Evolutionary conservation across 2,329 filamentous ascomycete species (phyloP).

Genomic region (Pyrenochaeta sp.): DNA sequence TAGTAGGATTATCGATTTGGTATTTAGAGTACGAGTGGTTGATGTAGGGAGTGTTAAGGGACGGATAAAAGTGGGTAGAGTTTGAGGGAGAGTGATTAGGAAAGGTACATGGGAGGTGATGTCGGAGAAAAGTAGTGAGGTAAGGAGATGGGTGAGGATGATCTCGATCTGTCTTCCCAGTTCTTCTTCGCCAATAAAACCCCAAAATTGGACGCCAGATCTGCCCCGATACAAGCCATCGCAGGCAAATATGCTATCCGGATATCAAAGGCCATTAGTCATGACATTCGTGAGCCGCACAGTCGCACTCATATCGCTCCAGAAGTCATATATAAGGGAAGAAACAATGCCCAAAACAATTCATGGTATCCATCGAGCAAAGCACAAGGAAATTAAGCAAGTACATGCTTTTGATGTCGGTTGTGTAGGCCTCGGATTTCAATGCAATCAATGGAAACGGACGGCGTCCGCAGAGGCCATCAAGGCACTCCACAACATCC

Average conservation of each 20-base stretch:
- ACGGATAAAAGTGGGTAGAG: conserved; percentile 11
- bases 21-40: conserved; percentile 6
- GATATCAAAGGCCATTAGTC: conserved; percentile 52
- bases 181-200: conserved; percentile 25
- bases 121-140: conserved; percentile 9
- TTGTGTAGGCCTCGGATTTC: conserved; percentile 7
- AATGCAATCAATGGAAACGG: conserved; percentile 3
- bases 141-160: conserved; percentile 19
- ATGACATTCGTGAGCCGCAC: conserved; percentile 52
- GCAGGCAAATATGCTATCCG: conserved; percentile 45
- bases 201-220: conserved; percentile 33
- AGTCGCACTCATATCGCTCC: conserved; percentile 42
- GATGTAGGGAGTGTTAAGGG: conserved; percentile 15
- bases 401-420: conserved; percentile 39
- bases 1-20: too few relatives aligned
- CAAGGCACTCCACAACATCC: conserved; percentile 1
- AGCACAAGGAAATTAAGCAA: conserved; percentile 42
- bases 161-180: conserved; percentile 18
- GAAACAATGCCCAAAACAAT: conserved; percentile 37
- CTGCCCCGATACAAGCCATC: conserved; percentile 31
- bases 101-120: conserved; percentile 14
- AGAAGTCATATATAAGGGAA: conserved; percentile 34
- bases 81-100: conserved; percentile 26
- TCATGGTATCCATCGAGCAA: conserved; percentile 44
- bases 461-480: conserved; percentile 7